phyloP scores from a whole-genome alignment of 768 basidiomycete species.

The Austroboletus eburneus region DNA sequence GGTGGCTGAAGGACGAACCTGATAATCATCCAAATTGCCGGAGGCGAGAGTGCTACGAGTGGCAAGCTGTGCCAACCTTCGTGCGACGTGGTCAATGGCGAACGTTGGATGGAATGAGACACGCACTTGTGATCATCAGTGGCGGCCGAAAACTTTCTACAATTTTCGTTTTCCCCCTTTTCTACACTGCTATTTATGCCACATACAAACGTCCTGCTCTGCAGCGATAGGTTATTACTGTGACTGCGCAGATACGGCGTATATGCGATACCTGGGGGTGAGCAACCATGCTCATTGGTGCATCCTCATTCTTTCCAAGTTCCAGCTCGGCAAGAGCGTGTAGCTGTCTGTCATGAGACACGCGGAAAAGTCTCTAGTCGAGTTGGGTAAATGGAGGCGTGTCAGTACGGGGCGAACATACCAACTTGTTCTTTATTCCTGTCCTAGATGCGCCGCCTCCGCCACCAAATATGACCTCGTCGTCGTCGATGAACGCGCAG shows the following conservation, averaged over 20 bases:
- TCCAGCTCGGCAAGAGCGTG: constrained; percentile 64
- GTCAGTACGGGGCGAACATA: constrained; percentile 22
- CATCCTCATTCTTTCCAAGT: constrained; percentile 80
- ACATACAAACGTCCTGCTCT: constrained; percentile 62
- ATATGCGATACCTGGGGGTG: constrained; percentile 47
- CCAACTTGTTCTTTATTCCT: constrained; percentile 94
- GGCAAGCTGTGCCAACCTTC: constrained; percentile 27
- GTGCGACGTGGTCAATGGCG: constrained; percentile 7
- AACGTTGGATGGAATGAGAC: background rate
- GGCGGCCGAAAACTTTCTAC: constrained; percentile 59
- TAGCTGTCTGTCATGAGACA: constrained; percentile 50
- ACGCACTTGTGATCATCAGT: constrained; percentile 54
- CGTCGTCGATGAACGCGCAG: constrained; percentile 70
- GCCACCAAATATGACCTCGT: constrained; percentile 77
- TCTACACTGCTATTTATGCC: constrained; percentile 82
- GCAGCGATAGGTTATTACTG: constrained; percentile 3
- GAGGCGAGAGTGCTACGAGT: constrained; percentile 60
- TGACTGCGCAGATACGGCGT: background rate
- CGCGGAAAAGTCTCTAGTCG: constrained; percentile 62
- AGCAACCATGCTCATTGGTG: constrained; percentile 92
- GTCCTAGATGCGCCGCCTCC: constrained; percentile 83
- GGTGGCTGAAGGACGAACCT: constrained; percentile 47
- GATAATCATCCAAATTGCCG: constrained; percentile 71
- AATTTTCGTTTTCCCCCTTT: constrained; percentile 77
- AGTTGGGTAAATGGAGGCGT: constrained; percentile 6